Percentiles rank a stretch among this genome's conserved stretches.
Evolutionary conservation across 148 eudicot species (phyloP).

Genomic region (Persicaria tinctoria): DNA sequence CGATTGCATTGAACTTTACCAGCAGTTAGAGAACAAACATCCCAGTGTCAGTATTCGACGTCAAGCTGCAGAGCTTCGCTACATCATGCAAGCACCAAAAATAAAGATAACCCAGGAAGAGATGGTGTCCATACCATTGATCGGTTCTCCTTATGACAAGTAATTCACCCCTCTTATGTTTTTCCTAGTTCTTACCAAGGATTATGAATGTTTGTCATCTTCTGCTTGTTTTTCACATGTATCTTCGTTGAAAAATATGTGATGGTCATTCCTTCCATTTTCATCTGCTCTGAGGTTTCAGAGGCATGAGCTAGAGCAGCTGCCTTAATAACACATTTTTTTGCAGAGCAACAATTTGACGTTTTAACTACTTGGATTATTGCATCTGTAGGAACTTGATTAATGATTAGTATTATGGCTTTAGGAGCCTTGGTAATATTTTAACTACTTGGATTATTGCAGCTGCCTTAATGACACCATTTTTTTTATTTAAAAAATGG

Average conservation of each 20-base stretch:
- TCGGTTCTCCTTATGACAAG: conserved; percentile 94
- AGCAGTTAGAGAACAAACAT: conserved; percentile 65
- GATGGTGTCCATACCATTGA: conserved; percentile 94
- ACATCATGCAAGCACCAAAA: conserved; percentile 95
- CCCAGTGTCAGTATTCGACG: conserved; percentile 77
- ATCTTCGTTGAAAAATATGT: neutral
- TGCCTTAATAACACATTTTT: neutral
- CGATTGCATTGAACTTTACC: conserved; percentile 80
- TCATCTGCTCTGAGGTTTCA: neutral
- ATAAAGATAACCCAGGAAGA: conserved; percentile 96
- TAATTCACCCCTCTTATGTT: conserved; percentile 23
- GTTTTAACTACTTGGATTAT: too few species aligned
- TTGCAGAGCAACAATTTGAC: too few species aligned
- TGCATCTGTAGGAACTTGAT: neutral
- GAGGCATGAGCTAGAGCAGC: neutral
- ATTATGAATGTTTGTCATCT: neutral
- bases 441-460: too few species aligned
- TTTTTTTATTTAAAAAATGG: neutral
- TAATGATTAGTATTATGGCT: neutral
- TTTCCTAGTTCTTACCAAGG: neutral
- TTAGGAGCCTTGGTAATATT: too few species aligned
- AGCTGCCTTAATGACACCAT: too few species aligned
- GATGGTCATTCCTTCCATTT: neutral
- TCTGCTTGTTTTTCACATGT: neutral
- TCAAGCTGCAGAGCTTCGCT: conserved; percentile 87